Evolutionary conservation across 768 basidiomycete genomes (phyloP).

Genomic region (Suillus brevipes): DNA sequence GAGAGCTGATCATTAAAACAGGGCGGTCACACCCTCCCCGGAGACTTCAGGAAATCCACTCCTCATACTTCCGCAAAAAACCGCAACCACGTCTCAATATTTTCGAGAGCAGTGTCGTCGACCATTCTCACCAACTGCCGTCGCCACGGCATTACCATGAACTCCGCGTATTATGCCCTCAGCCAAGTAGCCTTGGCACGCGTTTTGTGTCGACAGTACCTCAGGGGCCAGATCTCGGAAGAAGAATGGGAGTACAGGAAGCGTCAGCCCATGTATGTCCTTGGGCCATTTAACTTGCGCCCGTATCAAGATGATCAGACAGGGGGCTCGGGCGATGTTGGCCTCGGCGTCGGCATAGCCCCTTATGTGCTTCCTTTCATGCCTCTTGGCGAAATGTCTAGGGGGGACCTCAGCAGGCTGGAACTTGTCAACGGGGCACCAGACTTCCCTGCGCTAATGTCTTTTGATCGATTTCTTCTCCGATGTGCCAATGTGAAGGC

Average conservation of each 20-base stretch:
- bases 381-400: slow-evolving; percentile 34
- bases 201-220: slow-evolving; percentile 43
- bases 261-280: slow-evolving; percentile 49
- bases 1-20: slow-evolving; percentile 22
- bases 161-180: slow-evolving; percentile 48
- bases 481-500: slow-evolving; percentile 39
- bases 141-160: slow-evolving; percentile 45
- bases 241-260: slow-evolving; percentile 54
- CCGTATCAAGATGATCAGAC: slow-evolving; percentile 42
- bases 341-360: slow-evolving; percentile 44
- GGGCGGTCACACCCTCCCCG: slow-evolving; percentile 57
- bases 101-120: slow-evolving; percentile 31
- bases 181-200: slow-evolving; percentile 52
- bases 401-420: slow-evolving; percentile 21
- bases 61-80: slow-evolving; percentile 42
- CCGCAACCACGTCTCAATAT: slow-evolving; percentile 20
- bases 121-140: slow-evolving; percentile 40
- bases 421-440: slow-evolving; percentile 41
- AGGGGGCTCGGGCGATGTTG: slow-evolving; percentile 45
- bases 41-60: slow-evolving; percentile 37
- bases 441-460: slow-evolving; percentile 39
- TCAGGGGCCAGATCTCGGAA: slow-evolving; percentile 44
- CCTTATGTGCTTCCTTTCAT: slow-evolving; percentile 46
- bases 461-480: slow-evolving; percentile 45
- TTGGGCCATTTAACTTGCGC: slow-evolving; percentile 52